Base-by-base conservation (phyloP, 352 stramenopile species). In the Globisporangium spiculum region DNA sequence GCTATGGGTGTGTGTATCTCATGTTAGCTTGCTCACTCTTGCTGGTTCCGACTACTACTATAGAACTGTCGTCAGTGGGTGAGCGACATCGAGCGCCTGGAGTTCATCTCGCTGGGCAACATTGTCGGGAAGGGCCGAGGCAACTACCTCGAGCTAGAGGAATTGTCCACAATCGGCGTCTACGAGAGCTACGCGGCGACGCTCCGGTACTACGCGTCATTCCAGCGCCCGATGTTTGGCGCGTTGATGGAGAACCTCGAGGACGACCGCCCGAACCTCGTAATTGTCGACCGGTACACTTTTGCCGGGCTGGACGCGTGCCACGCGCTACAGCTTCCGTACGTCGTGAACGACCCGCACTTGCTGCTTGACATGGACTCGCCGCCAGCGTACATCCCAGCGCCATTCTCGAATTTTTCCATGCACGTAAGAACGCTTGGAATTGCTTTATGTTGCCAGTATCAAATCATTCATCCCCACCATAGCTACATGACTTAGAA, bases 331-430 rank as follows among this genome's bases (percentile, higher is more conserved):
- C 60, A 76, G 9, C 62, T 96, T n/a, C 87, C 90, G 14, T 94
- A 89, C 70, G 77, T 94, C 44, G 79, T 97, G 20, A 90, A 96
- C 73, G 86, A 86, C 65, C 84, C 88, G 44, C 90, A 86, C 60
- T 66, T 96, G 71, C 75, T 97, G 34, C 70, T 92, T 48, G 90
- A 97, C 41, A 89, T 96, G n/a, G 90, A 97, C 68, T 77, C 88
- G 8, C 90, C 90, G 4, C 88, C 90, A 2, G 77, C 80, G 14
- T 92, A 93, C 54, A 81, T 95, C 32, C 81, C 86, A 1, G 86
- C 88, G n/a, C 88, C 88, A 0, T 94, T 94, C 65, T 92, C 88
- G 24, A 89, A 89, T n/a, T 83, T 83, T 69, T 83, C 86, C 6
- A 92, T 93, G 77, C 81, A 90, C 70, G 85, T 79, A 41, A 18